A percentile compares a stretch with the other conserved stretches of the same genome.
These are phyloP conservation scores for Coniferiporia weirii DNA, from an alignment of 1,284 basidiomycete species.

Conservation along the genomic window DNA sequence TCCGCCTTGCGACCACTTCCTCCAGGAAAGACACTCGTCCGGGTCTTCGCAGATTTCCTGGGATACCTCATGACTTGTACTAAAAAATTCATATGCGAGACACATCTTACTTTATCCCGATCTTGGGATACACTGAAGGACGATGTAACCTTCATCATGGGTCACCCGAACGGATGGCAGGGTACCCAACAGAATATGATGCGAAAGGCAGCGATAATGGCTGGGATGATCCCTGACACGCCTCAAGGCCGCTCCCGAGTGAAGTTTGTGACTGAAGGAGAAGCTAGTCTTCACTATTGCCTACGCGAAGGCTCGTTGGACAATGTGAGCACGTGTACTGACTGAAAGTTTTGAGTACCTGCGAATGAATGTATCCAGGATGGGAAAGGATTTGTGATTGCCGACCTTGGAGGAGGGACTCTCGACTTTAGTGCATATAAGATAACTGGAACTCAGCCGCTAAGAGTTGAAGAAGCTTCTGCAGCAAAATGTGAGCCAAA, in stretches of 20 bases:
- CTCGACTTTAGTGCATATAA: slow-evolving; percentile 19
- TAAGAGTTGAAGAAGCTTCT: slow-evolving; percentile 34
- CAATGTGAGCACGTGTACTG: not conserved
- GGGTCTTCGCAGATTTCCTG: slow-evolving; percentile 51
- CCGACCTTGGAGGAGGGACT: slow-evolving; percentile 21
- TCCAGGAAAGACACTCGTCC: slow-evolving; percentile 36
- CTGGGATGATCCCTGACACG: slow-evolving; percentile 26
- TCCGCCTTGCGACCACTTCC: slow-evolving; percentile 42
- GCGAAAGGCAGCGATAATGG: slow-evolving; percentile 35
- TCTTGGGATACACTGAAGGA: slow-evolving; percentile 34
- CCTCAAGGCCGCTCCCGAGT: slow-evolving; percentile 31
- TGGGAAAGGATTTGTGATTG: slow-evolving; percentile 16
- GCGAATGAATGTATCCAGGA: not conserved
- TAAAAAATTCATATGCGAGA: slow-evolving; percentile 42
- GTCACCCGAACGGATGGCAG: slow-evolving; percentile 29
- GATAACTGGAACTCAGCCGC: slow-evolving; percentile 4
- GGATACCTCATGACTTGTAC: slow-evolving; percentile 43
- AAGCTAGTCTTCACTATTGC: slow-evolving; percentile 42
- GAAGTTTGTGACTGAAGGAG: slow-evolving; percentile 45
- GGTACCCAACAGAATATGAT: slow-evolving; percentile 34
- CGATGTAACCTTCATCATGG: not conserved
- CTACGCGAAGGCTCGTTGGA: not conserved
- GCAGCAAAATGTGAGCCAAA: slow-evolving; percentile 40
- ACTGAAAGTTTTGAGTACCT: not conserved
- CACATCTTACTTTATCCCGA: slow-evolving; percentile 36